phyloP scores from a whole-genome alignment of 2,329 filamentous ascomycete species.

The Periconia sp. region DNA sequence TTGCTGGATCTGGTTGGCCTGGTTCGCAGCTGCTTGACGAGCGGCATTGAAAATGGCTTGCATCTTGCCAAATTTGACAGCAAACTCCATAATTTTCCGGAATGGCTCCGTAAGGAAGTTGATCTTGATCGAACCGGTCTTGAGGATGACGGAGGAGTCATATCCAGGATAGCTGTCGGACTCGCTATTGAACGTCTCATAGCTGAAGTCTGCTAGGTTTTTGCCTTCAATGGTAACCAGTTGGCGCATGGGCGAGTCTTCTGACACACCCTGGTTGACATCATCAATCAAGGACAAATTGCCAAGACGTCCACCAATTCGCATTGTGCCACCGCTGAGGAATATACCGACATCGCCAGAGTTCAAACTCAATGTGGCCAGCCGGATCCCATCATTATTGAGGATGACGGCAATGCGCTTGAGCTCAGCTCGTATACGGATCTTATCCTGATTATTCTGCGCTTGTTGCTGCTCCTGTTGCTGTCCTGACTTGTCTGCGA shows the following conservation, averaged over 20 bases:
- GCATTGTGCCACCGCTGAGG: conserved; percentile 81
- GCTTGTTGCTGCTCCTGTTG: conserved; percentile 42
- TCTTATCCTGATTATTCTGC: conserved; percentile 65
- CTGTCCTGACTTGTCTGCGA: conserved; percentile 32
- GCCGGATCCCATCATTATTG: conserved; percentile 94
- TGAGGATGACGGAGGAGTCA: conserved; percentile 85
- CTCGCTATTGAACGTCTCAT: conserved; percentile 86
- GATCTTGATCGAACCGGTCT: conserved; percentile 92
- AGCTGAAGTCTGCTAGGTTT: conserved; percentile 94
- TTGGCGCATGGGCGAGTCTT: conserved; percentile 77
- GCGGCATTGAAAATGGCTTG: conserved; percentile 98
- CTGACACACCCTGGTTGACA: conserved; percentile 84
- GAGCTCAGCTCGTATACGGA: conserved; percentile 89
- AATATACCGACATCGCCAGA: conserved; percentile 92
- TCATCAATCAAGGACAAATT: conserved; percentile 90
- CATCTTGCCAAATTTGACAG: conserved; percentile 99
- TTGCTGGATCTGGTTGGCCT: conserved; percentile 91
- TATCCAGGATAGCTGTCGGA: conserved; percentile 86
- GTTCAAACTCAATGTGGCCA: conserved; percentile 90
- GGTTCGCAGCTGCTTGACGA: conserved; percentile 87
- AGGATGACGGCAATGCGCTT: conserved; percentile 92
- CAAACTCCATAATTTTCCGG: conserved; percentile 95
- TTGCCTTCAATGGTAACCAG: conserved; percentile 94
- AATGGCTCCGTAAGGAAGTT: conserved; percentile 98
- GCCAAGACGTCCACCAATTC: conserved; percentile 81